Conservation (phyloP, 208 protist species). For the Leishmania lainsoni region DNA sequence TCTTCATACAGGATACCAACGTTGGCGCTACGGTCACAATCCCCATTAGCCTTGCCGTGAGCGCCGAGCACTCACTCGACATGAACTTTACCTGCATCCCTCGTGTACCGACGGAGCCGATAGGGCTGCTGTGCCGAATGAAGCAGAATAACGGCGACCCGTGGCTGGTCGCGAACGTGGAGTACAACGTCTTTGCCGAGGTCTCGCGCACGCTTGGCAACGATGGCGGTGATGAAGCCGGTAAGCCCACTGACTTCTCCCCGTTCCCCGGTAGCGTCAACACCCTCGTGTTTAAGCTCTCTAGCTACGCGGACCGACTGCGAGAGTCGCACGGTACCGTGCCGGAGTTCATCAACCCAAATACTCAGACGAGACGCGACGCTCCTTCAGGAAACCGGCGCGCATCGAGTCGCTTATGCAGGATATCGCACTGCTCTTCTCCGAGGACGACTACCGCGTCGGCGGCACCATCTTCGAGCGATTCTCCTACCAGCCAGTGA, state of each 20-base stretch:
- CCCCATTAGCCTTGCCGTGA: slow-evolving; percentile 84
- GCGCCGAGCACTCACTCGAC: slow-evolving; percentile 49
- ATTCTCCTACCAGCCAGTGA: slow-evolving; percentile 85
- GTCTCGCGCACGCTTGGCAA: slow-evolving; percentile 46
- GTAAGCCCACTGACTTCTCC: slow-evolving; percentile 48
- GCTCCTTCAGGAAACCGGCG: slow-evolving; percentile 74
- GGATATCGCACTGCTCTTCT: slow-evolving; percentile 75
- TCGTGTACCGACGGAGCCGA: slow-evolving; percentile 78
- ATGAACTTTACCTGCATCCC: slow-evolving; percentile 94
- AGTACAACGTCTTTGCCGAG: slow-evolving; percentile 86
- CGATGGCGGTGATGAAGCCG: slow-evolving; percentile 54
- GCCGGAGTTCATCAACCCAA: slow-evolving; percentile 96
- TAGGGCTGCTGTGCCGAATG: slow-evolving; percentile 69
- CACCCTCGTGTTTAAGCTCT: slow-evolving; percentile 79
- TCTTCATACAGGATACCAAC: slow-evolving; percentile 96
- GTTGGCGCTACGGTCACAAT: slow-evolving; percentile 68
- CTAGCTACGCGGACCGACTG: slow-evolving; percentile 64
- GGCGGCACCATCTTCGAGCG: slow-evolving; percentile 77
- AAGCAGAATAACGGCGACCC: slow-evolving; percentile 22
- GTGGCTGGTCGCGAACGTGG: slow-evolving; percentile 67
- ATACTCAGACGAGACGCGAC: slow-evolving; percentile 65
- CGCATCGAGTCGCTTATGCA: slow-evolving; percentile 93
- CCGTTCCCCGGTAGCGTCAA: slow-evolving; percentile 94
- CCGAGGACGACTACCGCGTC: slow-evolving; percentile 50
- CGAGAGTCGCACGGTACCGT: slow-evolving; percentile 64